Conservation (phyloP, 345 rosid species). For the Syzygium aqueum region DNA sequence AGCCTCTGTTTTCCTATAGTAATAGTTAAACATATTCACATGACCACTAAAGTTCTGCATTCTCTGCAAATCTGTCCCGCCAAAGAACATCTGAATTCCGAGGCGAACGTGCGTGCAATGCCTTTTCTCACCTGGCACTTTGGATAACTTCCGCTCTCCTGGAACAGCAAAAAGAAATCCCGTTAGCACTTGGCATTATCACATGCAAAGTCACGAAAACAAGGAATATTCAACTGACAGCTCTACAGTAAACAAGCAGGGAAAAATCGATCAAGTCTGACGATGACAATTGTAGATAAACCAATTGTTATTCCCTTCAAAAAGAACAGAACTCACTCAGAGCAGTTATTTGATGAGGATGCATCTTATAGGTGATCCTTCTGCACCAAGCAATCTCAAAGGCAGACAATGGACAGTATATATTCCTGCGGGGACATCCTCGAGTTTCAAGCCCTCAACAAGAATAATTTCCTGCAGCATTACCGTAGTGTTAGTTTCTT, state of each 20-base stretch:
- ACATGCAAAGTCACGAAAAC: background rate
- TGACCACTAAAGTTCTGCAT: background rate
- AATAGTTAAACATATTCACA: background rate
- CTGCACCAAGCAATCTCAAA: constrained; percentile 52
- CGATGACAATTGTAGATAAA: background rate
- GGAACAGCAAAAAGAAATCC: background rate
- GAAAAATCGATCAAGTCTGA: background rate
- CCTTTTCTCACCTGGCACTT: background rate
- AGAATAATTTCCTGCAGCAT: constrained; percentile 42
- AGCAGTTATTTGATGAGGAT: constrained; percentile 49
- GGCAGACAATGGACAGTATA: constrained; percentile 70
- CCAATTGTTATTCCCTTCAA: background rate
- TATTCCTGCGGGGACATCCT: constrained; percentile 43
- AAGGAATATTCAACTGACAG: background rate
- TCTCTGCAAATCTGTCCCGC: background rate
- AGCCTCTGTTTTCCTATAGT: background rate
- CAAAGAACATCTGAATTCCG: background rate
- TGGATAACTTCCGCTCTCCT: background rate
- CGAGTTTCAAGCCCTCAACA: constrained; percentile 62
- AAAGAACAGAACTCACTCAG: background rate
- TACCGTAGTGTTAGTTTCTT: background rate
- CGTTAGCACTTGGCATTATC: background rate
- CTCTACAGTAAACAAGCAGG: background rate
- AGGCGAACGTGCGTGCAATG: background rate
- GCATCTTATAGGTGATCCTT: constrained; percentile 69